phyloP scores from a whole-genome alignment of 164 flowering plant species.

The Macadamia integrifolia region DNA sequence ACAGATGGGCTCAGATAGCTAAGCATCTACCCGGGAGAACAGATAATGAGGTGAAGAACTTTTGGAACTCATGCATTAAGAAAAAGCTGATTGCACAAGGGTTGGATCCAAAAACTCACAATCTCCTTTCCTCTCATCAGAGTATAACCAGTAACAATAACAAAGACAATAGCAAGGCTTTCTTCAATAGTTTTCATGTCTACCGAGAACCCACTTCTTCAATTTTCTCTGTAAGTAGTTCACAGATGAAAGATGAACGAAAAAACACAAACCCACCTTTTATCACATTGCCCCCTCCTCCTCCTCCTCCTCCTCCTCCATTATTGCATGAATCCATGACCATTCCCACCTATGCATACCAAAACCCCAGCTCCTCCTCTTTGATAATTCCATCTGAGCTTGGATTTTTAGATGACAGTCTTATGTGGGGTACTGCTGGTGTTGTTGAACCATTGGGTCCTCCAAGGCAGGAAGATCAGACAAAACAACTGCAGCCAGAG shows the following conservation, averaged over 20 bases:
- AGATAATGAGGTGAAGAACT: slow-evolving; percentile 68
- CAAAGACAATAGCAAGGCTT: not conserved
- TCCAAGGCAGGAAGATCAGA: slow-evolving; percentile 4
- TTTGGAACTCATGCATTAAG: slow-evolving; percentile 68
- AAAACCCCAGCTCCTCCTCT: slow-evolving; percentile 15
- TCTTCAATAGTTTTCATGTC: slow-evolving; percentile 9
- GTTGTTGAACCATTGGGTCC: slow-evolving; percentile 10
- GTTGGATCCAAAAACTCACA: slow-evolving; percentile 55
- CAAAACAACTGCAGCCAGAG: not conserved
- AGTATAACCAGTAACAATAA: slow-evolving; percentile 9
- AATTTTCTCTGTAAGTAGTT: slow-evolving; percentile 17
- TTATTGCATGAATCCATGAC: slow-evolving; percentile 7
- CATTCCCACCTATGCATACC: slow-evolving; percentile 11
- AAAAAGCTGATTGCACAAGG: slow-evolving; percentile 60
- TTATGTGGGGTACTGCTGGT: slow-evolving; percentile 14
- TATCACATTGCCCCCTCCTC: slow-evolving; percentile 11
- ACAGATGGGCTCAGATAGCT: slow-evolving; percentile 67
- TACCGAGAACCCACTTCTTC: slow-evolving; percentile 13
- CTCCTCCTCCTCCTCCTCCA: not conserved
- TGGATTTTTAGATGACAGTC: slow-evolving; percentile 20
- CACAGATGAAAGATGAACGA: slow-evolving; percentile 4
- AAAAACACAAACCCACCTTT: slow-evolving; percentile 10
- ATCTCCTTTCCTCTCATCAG: slow-evolving; percentile 29
- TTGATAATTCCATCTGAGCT: slow-evolving; percentile 19
- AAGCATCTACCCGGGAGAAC: slow-evolving; percentile 66